Evolutionary conservation across 306 rosid genomes (phyloP), one percentile per base, ranked within the genome.

Genomic region (Delonix regia): DNA sequence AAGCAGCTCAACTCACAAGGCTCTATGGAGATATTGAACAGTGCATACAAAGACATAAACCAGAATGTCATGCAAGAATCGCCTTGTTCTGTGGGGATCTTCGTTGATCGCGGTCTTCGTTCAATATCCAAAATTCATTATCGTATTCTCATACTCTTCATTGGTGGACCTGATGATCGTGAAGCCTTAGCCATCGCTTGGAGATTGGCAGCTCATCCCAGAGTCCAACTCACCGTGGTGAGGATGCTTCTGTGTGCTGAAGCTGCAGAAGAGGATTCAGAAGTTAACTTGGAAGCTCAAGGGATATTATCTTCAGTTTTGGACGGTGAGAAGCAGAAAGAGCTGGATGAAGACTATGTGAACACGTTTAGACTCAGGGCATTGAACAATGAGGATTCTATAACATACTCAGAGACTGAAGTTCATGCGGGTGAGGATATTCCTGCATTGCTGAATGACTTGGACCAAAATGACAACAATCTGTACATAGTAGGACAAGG

Each of bases 401-500:
- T 89, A 75, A 53, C 69, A 0, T 82, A 87, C 44, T 71, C 63
- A 10, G 88, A 87, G 77, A 45, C n/a, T 27, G 83, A 59, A 38
- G 80, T 87, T 16, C 80, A 68, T 30, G 57, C 5, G 2, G 81
- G 52, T 7, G 94, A 87, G 13, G 85, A 84, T 22, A 73, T 83
- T 16, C 74, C 84, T 8, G 11, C n/a, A 0, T 13, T 63, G 6
- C 65, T 89, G 2, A 69, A 72, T 57, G 79, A 73, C 3, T 55
- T 89, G 42, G 88, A 83, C 7, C 30, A 81, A 13, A 30, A 4
- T 39, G 75, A 73, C 3, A 81, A 82, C n/a, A 83, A 86, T 42
- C 66, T 91, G 4, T 80, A 82, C 45, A 71, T 89, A 9, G 90
- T 86, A 8, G 97, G 93, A 78, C 85, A 76, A 79, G 90, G 93